phyloP scores from a whole-genome alignment of 2,329 filamentous ascomycete genomes.

The Colletotrichum limetticola region DNA sequence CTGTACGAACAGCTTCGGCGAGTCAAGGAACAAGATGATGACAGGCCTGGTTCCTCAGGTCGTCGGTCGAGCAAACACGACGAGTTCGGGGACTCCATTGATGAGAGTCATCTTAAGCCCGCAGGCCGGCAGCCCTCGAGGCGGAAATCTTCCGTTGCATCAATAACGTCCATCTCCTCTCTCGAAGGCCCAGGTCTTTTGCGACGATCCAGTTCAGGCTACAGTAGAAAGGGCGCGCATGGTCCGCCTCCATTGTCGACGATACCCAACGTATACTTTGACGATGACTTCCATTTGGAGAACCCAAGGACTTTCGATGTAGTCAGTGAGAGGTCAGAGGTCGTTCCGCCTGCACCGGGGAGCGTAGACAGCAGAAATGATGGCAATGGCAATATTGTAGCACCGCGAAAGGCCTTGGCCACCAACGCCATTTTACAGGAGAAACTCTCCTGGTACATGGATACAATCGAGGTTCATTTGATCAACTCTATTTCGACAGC shows the following conservation, averaged over 20 bases:
- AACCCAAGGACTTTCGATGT: constrained; percentile 97
- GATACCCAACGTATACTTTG: constrained; percentile 93
- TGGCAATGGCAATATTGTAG: constrained; percentile 66
- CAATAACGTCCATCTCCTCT: constrained; percentile 61
- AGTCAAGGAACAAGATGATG: constrained; percentile 81
- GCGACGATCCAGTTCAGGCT: constrained; percentile 58
- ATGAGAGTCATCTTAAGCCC: constrained; percentile 61
- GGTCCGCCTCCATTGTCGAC: constrained; percentile 89
- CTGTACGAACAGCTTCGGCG: constrained; percentile 91
- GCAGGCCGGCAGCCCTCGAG: constrained; percentile 49
- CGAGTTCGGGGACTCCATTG: constrained; percentile 49
- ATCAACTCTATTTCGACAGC: constrained; percentile 97
- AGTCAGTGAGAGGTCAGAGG: constrained; percentile 94
- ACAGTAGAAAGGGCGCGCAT: constrained; percentile 70
- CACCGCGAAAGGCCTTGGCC: constrained; percentile 85
- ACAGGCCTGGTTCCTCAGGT: constrained; percentile 44
- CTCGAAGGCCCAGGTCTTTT: constrained; percentile 56
- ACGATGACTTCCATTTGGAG: constrained; percentile 93
- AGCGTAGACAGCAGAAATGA: constrained; percentile 63
- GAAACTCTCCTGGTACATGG: constrained; percentile 99
- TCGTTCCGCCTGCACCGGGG: constrained; percentile 77
- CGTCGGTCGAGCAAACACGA: constrained; percentile 55
- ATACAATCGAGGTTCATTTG: constrained; percentile 96
- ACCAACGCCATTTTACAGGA: constrained; percentile 98
- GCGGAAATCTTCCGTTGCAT: constrained; percentile 56